Percentiles rank a stretch among this genome's conserved stretches.
Conservation (phyloP, 345 rosid genomes). For the Isatis tinctoria region DNA sequence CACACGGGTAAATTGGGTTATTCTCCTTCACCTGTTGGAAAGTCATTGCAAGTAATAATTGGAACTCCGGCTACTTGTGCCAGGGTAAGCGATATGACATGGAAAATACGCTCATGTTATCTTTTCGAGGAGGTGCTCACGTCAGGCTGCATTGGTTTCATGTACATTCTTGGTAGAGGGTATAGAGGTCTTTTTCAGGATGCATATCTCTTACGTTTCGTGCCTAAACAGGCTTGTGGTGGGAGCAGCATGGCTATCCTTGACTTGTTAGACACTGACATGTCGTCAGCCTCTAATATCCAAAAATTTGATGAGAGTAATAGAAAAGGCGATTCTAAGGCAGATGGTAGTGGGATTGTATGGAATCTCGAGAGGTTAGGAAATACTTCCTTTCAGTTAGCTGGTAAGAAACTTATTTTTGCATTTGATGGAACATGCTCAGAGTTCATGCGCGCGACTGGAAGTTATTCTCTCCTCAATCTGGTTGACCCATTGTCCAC, state of each 20-base stretch:
- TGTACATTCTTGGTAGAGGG: constrained; percentile 97
- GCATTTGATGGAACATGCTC: constrained; percentile 96
- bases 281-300: constrained; percentile 52
- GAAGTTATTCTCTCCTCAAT: constrained; percentile 81
- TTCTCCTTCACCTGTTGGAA: constrained; percentile 96
- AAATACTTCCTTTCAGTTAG: constrained; percentile 77
- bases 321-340: constrained; percentile 73
- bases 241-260: constrained; percentile 99
- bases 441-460: constrained; percentile 75
- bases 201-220: constrained; percentile 85
- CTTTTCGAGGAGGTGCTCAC: constrained; percentile 98
- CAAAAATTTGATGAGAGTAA: constrained; percentile 64
- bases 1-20: constrained; percentile 97
- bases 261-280: constrained; percentile 75
- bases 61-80: constrained; percentile 86
- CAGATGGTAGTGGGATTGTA: constrained; percentile 97
- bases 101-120: constrained; percentile 97
- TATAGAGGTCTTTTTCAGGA: constrained; percentile 98
- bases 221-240: constrained; percentile 98
- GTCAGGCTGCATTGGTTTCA: constrained; percentile 90
- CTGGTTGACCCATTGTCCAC: constrained; percentile 97
- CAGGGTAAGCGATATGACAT: constrained; percentile 69
- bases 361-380: constrained; percentile 96
- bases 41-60: constrained; percentile 82
- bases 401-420: constrained; percentile 96